Conservation (phyloP, 2,329 filamentous ascomycete species). For the Penicillium sp. region DNA sequence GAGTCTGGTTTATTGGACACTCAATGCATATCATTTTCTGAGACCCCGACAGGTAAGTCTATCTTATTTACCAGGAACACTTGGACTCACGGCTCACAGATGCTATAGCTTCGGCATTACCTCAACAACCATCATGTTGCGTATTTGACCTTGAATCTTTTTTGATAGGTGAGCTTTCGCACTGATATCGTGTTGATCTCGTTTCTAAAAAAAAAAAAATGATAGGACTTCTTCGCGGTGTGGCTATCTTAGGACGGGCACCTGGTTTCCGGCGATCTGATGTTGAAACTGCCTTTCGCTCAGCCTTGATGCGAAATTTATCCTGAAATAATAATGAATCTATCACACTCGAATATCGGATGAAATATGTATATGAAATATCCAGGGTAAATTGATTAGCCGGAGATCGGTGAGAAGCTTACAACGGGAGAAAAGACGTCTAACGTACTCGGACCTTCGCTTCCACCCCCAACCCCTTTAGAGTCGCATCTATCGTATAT, state of each 20-base stretch:
- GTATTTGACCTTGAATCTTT: not conserved
- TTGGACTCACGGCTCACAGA: not conserved
- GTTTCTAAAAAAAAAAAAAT: not conserved
- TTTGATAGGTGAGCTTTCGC: not conserved
- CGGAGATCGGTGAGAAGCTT: not conserved
- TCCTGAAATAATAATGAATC: not conserved
- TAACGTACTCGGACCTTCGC: not conserved
- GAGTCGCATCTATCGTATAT: not conserved
- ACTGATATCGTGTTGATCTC: not conserved
- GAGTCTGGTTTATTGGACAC: not conserved
- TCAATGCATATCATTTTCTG: not conserved
- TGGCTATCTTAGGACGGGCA: slow-evolving; percentile 1
- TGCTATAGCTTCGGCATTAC: not conserved
- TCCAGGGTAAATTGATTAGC: too few species aligned
- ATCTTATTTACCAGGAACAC: not conserved
- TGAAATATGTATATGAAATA: too few species aligned
- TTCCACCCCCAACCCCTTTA: too few species aligned
- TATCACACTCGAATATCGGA: not conserved
- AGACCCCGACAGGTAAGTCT: not conserved
- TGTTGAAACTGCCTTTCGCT: not conserved
- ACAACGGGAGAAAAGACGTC: not conserved
- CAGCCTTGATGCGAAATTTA: not conserved
- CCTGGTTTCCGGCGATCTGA: slow-evolving; percentile 1
- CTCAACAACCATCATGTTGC: not conserved
- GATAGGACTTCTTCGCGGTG: not conserved